Base-by-base conservation (phyloP, 768 basidiomycete genomes). In the Leccinum subtestaceum region DNA sequence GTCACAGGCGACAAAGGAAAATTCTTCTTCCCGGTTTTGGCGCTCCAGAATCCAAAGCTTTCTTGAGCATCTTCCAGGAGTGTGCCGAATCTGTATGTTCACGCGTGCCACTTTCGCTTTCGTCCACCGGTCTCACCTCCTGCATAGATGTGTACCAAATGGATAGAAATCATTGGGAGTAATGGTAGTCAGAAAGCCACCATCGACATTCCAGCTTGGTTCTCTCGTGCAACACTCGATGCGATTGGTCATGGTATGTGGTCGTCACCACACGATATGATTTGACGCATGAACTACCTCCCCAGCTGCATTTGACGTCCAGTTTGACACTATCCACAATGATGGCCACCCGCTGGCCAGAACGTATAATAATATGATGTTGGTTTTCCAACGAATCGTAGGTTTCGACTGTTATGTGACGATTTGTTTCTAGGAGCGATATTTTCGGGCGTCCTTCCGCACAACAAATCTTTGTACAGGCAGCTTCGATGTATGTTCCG, bases 11-110 rank as follows among this genome's bases (percentile, higher is more conserved):
- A 49, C 83, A 85, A 55, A 71, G 81, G 58, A 83, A 76, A 62
- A 75, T 83, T 23, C 79, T 84, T 76, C 74, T 82, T 53, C 84
- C 83, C 3, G 84, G 81, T 4, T 85, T 85, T 57, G 81, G 83
- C 54, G 75, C 69, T 9, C 77, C 78, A 1, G 81, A 84, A 61
- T 76, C 78, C 31, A 83, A 77, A 56, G 75, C 82, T 1, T 83
- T 81, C 58, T 73, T 84, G 7, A 71, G 76, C 25, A 71, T 84
- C 51, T 84, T 85, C 70, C 75, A 70, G 38, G 74, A 72, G 57
- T 78, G 64, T 11, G 74, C 66, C 1, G 65, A 67, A 54, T 59
- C 64, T 25, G 73, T 74, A 46, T 32, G 66, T 34, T 27, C 19
- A 4, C 31, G 17, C 3, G 40, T 36, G 2, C 21, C 31, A 21